Percentiles rank a stretch among this genome's conserved stretches.
These are phyloP conservation scores for Diplodia scrobiculata DNA, from an alignment of 2,329 filamentous ascomycete genomes.

Conservation along the genomic window DNA sequence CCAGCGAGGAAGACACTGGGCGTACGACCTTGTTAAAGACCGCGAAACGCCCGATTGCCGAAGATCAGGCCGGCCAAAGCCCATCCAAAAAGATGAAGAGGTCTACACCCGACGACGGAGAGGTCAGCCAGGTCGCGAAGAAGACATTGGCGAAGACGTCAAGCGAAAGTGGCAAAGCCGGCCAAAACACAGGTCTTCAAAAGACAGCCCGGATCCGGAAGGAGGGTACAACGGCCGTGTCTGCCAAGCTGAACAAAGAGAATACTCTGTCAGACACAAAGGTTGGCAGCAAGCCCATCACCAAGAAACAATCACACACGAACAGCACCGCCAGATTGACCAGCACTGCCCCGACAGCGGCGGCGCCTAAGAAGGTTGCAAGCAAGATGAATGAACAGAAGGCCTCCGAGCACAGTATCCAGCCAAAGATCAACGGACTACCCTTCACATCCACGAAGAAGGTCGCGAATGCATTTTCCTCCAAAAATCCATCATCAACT, in stretches of 20 bases:
- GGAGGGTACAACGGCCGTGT: conserved; percentile 3
- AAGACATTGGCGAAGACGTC: conserved; percentile 45
- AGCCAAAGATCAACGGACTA: conserved; percentile 23
- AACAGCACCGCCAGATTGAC: not conserved
- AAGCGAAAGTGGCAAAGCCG: conserved; percentile 51
- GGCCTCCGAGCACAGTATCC: not conserved
- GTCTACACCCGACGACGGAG: conserved; percentile 4
- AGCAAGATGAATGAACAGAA: conserved; percentile 4
- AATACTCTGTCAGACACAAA: conserved; percentile 28
- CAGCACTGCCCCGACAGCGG: not conserved
- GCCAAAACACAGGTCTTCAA: conserved; percentile 44
- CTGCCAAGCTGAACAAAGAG: conserved; percentile 34
- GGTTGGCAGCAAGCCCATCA: conserved; percentile 29
- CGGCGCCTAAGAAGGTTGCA: not conserved
- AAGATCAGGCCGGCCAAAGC: conserved; percentile 33
- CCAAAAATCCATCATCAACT: conserved; percentile 64
- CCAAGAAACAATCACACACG: conserved; percentile 2
- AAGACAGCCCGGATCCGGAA: conserved; percentile 43
- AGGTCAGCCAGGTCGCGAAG: not conserved
- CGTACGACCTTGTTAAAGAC: conserved; percentile 34
- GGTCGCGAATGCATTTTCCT: conserved; percentile 50
- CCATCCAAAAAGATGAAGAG: not conserved
- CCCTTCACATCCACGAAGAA: conserved; percentile 27
- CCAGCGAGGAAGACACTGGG: conserved; percentile 44
- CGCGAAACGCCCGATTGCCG: conserved; percentile 36